These are phyloP conservation scores for Lathyrus oleraceus DNA, from an alignment of 306 rosid genomes.

Conservation along the genomic window DNA sequence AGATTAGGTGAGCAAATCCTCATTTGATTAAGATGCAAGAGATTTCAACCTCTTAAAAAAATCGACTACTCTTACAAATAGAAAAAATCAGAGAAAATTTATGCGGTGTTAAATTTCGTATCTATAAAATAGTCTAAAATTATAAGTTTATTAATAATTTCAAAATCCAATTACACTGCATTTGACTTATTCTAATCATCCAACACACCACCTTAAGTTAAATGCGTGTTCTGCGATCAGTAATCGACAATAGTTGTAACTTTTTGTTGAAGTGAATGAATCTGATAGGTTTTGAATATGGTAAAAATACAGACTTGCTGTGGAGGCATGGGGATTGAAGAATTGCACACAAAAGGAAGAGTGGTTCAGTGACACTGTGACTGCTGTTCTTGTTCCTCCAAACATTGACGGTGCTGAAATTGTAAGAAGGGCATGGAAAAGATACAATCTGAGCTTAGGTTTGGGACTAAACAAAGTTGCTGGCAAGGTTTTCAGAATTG, in stretches of 20 bases:
- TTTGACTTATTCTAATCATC: too few species aligned
- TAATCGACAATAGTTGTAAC: neutral
- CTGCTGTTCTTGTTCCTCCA: constrained; percentile 90
- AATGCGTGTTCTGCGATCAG: neutral
- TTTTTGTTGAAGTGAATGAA: constrained; percentile 9
- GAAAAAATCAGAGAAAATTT: too few species aligned
- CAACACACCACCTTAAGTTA: too few species aligned
- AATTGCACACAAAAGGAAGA: constrained; percentile 95
- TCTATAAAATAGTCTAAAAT: too few species aligned
- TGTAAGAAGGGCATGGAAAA: constrained; percentile 88
- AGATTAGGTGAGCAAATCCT: too few species aligned
- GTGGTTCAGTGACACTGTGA: constrained; percentile 93
- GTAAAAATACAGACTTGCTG: constrained; percentile 74
- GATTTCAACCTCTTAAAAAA: too few species aligned
- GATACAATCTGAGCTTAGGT: constrained; percentile 95
- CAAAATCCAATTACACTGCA: too few species aligned
- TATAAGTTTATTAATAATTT: too few species aligned
- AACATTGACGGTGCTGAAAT: constrained; percentile 82
- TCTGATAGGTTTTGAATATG: constrained; percentile 26
- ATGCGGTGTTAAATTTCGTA: too few species aligned
- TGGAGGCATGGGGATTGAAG: constrained; percentile 99
- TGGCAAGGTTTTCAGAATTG: constrained; percentile 98
- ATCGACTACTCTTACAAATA: too few species aligned
- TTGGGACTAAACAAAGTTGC: constrained; percentile 95
- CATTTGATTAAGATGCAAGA: too few species aligned